Base-by-base conservation (phyloP, 139 green algal genomes). In the Micractinium conductrix region DNA sequence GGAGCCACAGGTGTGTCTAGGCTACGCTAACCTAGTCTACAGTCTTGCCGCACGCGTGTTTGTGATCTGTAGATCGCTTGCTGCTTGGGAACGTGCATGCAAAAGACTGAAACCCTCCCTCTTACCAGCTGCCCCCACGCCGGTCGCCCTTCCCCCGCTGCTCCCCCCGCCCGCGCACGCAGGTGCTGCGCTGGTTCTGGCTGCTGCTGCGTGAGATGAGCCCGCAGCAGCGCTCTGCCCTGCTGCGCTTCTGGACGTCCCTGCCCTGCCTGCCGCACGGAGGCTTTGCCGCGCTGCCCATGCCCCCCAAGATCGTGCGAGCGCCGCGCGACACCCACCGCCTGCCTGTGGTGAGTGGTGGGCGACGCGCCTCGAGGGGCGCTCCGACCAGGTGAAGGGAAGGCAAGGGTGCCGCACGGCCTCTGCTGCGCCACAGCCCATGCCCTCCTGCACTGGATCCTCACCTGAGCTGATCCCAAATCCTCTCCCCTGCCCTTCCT, bases 231-330 rank as follows among this genome's bases (percentile, higher is more conserved):
- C 69, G 69, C 21, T 19, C 38, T 8, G 69, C 69, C 6, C 38
- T 75, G 69, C 69, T 75, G 69, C 40, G 24, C 69, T 75, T 75
- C 40, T 75, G 69, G 69, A 75, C 69, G 40, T 55, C 40, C 69
- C 69, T 75, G 40, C 38, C 40, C 69, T 45, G 38, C 69, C 69
- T 75, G 40, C 69, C 69, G 24, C 12, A 24, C 8, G 69, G 69
- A 7, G 69, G 69, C 17, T 75, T 53, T 75, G 69, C 2, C 2
- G 69, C 38, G 22, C 69, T 75, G 69, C 69, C 69, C 40, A 21
- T 37, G 69, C 38, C 9, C 21, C 69, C 35, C 6, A 12, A 7
- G 6, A 53, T 75, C 21, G 69, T 75, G 40, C 40, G 69, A 5
- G 69, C 69, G 3, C 24, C 35, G 17, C 69, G 2, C 24, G 69